Evolutionary conservation across 257 asterid genomes (phyloP).

Genomic region (Salvia miltiorrhiza): DNA sequence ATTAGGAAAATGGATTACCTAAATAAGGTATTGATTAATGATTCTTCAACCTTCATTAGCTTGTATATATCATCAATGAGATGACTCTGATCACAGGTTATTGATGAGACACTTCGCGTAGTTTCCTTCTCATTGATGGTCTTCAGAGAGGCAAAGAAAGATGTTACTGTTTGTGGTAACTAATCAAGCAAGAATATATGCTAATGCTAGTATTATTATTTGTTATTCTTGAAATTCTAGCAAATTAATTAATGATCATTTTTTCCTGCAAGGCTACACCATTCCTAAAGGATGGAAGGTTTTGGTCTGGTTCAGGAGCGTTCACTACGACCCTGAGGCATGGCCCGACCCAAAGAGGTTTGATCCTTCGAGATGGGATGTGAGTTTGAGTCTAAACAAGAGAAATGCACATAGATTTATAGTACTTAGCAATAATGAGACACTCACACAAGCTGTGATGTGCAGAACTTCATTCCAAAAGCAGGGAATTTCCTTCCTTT

Average conservation of each 20-base stretch:
- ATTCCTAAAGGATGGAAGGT: constrained; percentile 90
- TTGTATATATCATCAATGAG: neutral
- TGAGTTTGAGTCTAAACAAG: constrained; percentile 27
- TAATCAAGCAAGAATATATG: too few relatives aligned
- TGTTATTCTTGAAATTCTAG: neutral
- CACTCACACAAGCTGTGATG: neutral
- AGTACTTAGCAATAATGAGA: too few relatives aligned
- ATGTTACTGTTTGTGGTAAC: constrained; percentile 55
- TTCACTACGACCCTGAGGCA: constrained; percentile 60
- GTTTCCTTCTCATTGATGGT: constrained; percentile 72
- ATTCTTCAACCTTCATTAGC: neutral
- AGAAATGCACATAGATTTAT: too few relatives aligned
- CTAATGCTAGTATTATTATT: too few relatives aligned
- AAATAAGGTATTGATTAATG: constrained; percentile 39
- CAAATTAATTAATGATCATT: neutral
- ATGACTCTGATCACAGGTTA: constrained; percentile 36
- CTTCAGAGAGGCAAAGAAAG: constrained; percentile 75
- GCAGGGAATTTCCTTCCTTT: constrained; percentile 81
- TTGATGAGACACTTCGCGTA: constrained; percentile 85
- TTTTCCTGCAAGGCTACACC: constrained; percentile 43
- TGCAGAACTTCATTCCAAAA: constrained; percentile 52
- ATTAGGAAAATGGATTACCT: constrained; percentile 74
- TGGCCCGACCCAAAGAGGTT: constrained; percentile 61
- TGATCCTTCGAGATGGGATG: constrained; percentile 94
- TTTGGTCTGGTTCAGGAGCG: constrained; percentile 72